phyloP scores from a whole-genome alignment of 139 green algal species.

The Astrephomene gubernaculifera region DNA sequence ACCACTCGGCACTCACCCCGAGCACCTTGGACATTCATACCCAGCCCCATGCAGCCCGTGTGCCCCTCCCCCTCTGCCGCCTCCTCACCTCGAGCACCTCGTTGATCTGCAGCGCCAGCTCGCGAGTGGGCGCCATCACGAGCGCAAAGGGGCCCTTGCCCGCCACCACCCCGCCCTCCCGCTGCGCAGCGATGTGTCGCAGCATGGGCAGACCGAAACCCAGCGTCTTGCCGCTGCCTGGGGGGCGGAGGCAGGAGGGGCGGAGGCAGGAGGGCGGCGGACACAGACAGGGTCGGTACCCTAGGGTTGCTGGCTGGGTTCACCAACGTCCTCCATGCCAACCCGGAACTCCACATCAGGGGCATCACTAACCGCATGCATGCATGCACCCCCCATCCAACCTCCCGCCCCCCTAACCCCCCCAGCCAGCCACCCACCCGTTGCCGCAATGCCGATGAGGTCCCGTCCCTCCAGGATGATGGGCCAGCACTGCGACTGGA shows the following conservation, averaged over 20 bases:
- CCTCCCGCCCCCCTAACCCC: background rate
- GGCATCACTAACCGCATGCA: too few species aligned
- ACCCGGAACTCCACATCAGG: too few species aligned
- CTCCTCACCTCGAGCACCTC: conserved; percentile 50
- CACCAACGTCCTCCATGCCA: too few species aligned
- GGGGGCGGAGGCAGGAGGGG: too few species aligned
- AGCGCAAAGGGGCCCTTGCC: conserved; percentile 77
- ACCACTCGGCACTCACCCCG: too few species aligned
- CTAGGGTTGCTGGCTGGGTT: too few species aligned
- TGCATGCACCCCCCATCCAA: too few species aligned
- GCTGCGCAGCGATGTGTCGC: conserved; percentile 80
- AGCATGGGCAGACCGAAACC: conserved; percentile 89
- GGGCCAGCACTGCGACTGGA: conserved; percentile 89
- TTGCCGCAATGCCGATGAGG: conserved; percentile 91
- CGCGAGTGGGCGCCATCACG: conserved; percentile 90
- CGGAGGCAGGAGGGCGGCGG: too few species aligned
- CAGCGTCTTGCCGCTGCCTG: conserved; percentile 74
- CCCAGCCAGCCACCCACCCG: conserved; percentile 34
- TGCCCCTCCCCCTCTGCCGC: background rate
- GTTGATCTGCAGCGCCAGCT: conserved; percentile 92
- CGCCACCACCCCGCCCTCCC: conserved; percentile 50
- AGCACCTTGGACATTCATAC: too few species aligned
- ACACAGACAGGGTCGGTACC: too few species aligned
- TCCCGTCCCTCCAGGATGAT: conserved; percentile 85
- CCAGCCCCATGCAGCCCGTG: background rate